Conservation (phyloP, 345 rosid genomes). For the Kandelia obovata region DNA sequence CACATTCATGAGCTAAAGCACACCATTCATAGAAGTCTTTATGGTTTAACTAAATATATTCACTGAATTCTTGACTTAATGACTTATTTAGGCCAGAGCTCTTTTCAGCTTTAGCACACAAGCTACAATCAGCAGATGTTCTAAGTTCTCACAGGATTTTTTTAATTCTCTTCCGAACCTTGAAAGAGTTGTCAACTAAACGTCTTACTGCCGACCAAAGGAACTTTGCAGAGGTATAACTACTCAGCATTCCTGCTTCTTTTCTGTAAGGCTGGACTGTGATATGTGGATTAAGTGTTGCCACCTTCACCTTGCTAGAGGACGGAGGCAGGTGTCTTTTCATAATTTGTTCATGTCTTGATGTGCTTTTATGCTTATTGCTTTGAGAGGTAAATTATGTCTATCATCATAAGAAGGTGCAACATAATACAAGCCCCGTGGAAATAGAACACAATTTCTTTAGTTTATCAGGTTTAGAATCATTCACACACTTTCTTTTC, state of each 20-base stretch:
- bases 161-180: conserved; percentile 80
- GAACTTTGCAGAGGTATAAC: conserved; percentile 69
- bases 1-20: background rate
- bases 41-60: conserved; percentile 15
- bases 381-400: background rate
- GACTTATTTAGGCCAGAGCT: conserved; percentile 72
- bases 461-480: too few species aligned
- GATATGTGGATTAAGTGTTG: background rate
- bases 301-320: background rate
- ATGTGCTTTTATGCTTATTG: background rate
- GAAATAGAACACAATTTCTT: too few species aligned
- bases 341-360: background rate
- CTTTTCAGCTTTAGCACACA: conserved; percentile 72
- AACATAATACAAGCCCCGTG: too few species aligned
- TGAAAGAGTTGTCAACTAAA: conserved; percentile 91
- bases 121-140: conserved; percentile 76
- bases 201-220: conserved; percentile 86
- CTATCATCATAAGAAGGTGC: background rate
- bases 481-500: too few species aligned
- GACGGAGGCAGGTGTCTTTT: background rate
- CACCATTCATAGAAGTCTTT: background rate
- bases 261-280: too few species aligned
- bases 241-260: background rate
- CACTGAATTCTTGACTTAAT: conserved; percentile 23
- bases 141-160: conserved; percentile 87